phyloP scores from a whole-genome alignment of 495 filamentous ascomycete genomes.

The Neurospora sp. region DNA sequence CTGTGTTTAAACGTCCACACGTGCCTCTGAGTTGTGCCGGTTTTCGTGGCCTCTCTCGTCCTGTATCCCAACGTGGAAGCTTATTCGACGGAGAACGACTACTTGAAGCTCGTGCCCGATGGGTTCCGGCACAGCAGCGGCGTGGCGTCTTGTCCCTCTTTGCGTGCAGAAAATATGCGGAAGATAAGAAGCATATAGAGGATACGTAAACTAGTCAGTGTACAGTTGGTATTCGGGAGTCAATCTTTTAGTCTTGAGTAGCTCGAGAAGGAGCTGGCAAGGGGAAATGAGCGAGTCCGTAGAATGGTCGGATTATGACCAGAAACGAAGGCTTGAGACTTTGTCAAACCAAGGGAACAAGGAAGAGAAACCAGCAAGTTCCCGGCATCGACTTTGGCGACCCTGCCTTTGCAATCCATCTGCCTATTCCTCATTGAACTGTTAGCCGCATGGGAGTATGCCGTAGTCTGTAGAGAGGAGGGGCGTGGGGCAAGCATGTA shows the following conservation, averaged over 20 bases:
- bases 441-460: conserved; percentile 15
- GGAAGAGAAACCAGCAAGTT: background rate
- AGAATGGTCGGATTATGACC: background rate
- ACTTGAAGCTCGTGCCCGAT: background rate
- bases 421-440: conserved; percentile 15
- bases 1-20: background rate
- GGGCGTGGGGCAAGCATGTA: conserved; percentile 10
- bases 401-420: background rate
- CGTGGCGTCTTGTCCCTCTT: background rate
- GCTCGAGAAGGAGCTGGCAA: background rate
- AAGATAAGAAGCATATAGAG: background rate
- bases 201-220: background rate
- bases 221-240: background rate
- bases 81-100: background rate
- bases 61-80: background rate
- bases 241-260: background rate
- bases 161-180: background rate
- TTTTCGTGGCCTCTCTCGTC: background rate
- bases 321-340: background rate
- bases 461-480: conserved; percentile 11
- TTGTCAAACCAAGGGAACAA: background rate
- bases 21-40: background rate
- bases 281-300: background rate
- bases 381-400: background rate
- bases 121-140: background rate